These are phyloP conservation scores for Colletotrichum sp. DNA, from an alignment of 2,329 filamentous ascomycete species.

Conservation along the genomic window DNA sequence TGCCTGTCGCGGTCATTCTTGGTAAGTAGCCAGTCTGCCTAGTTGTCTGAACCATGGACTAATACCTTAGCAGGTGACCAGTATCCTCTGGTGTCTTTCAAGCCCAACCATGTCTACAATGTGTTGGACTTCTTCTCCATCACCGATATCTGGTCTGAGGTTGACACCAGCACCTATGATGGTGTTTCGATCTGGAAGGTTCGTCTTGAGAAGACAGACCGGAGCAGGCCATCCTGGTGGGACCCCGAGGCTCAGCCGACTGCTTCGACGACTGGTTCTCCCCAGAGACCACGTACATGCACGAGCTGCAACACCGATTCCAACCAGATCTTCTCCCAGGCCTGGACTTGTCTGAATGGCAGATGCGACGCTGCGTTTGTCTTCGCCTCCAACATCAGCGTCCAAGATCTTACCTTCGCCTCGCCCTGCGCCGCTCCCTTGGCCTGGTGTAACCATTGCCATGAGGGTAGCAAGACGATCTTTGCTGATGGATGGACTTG, in stretches of 20 bases:
- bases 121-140: conserved; percentile 73
- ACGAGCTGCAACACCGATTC: conserved; percentile 39
- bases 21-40: conserved; percentile 39
- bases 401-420: conserved; percentile 10
- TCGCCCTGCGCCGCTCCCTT: neutral
- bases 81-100: conserved; percentile 50
- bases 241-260: conserved; percentile 32
- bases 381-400: neutral
- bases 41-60: neutral
- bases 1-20: conserved; percentile 60
- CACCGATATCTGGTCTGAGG: conserved; percentile 72
- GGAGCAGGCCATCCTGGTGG: conserved; percentile 62
- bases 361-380: conserved; percentile 15
- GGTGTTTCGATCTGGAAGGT: conserved; percentile 51
- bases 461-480: conserved; percentile 36
- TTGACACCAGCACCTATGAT: conserved; percentile 32
- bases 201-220: conserved; percentile 68
- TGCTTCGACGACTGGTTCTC: neutral
- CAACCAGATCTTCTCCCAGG: conserved; percentile 37
- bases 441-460: conserved; percentile 37
- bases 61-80: conserved; percentile 49
- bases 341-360: conserved; percentile 33
- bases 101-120: conserved; percentile 62
- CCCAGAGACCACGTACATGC: conserved; percentile 34
- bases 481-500: conserved; percentile 35